These are phyloP conservation scores for Stagonosporopsis rhizophila DNA, from an alignment of 2,329 filamentous ascomycete species.

Conservation along the genomic window DNA sequence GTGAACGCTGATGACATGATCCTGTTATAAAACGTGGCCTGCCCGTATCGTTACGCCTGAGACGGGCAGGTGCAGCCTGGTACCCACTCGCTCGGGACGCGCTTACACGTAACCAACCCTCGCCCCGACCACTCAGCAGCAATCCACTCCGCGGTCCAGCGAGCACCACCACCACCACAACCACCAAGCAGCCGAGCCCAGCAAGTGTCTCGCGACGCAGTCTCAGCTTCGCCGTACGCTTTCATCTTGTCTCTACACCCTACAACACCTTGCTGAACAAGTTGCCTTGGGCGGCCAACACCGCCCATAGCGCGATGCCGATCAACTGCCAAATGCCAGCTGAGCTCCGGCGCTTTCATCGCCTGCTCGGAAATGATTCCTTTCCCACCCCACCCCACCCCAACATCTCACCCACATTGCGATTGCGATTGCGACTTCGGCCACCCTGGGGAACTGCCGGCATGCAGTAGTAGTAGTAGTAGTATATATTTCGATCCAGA, in stretches of 20 bases:
- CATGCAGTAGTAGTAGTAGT: too few relatives aligned
- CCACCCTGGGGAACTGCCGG: constrained; percentile 8
- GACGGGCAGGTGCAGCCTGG: too few relatives aligned
- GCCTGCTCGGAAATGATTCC: constrained; percentile 17
- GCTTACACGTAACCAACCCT: constrained; percentile 14
- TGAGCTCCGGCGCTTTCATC: constrained; percentile 26
- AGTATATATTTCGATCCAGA: too few relatives aligned
- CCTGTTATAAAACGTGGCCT: too few relatives aligned
- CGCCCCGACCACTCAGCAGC: constrained; percentile 16
- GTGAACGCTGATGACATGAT: too few relatives aligned
- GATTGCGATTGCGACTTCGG: constrained; percentile 9
- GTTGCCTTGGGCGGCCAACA: constrained; percentile 12
- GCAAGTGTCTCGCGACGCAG: constrained; percentile 1
- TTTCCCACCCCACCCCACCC: constrained; percentile 1
- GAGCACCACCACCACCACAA: not conserved
- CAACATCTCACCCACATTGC: constrained; percentile 1
- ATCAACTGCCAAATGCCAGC: constrained; percentile 28
- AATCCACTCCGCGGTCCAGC: constrained; percentile 6
- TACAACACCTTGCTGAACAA: constrained; percentile 2
- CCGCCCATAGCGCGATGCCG: constrained; percentile 24
- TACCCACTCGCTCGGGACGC: constrained; percentile 18
- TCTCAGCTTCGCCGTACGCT: constrained; percentile 6
- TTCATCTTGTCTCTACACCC: constrained; percentile 10
- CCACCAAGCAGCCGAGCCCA: not conserved
- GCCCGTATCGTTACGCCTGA: not conserved